Base-by-base conservation (phyloP, 495 filamentous ascomycete species). In the Penicillium flavigenum region DNA sequence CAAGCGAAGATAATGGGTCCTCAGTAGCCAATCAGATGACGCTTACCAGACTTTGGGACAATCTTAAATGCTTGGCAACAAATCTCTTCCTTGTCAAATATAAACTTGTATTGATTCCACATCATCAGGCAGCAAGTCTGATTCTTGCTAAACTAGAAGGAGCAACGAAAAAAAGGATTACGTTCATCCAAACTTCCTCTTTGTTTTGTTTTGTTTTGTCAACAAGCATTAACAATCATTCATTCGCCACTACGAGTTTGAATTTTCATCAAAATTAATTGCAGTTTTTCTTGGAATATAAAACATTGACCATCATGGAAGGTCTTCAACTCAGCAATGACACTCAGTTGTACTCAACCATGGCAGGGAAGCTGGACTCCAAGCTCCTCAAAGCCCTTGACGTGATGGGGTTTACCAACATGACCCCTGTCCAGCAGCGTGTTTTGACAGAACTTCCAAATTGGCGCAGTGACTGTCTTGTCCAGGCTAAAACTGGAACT, bases 401-500 rank as follows among this genome's bases (percentile, higher is more conserved):
- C 3, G 69, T 70, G 47, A 78, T 80, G 78, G 69, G 69, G 0
- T 77, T 76, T 54, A 64, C 69, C 12, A 66, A 59, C 62, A 82
- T 84, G 81, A 81, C 81, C 1, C 78, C 82, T 7, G 82, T 85
- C 32, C 82, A 85, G 57, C 74, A 80, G 24, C 76, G 78, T 56
- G 81, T 83, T 27, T 60, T 85, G 63, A 72, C 63, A 2, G 72
- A 77, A 44, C 72, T 85, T 20, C 81, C 82, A 20, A 70, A 59
- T 32, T 76, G 77, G 72, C 72, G 70, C 54, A 76, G 72, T 55
- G 81, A 83, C 63, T 83, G 79, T 46, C 72, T 80, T 16, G 89
- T 89, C 41, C 89, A 92, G 75, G 89, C 89, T 55, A 90, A 87
- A 68, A 93, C 89, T n/a, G 89, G 89, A 62, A 92, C 89, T 5